phyloP scores from a whole-genome alignment of 1,284 basidiomycete genomes.

The Athelia psychrophila region DNA sequence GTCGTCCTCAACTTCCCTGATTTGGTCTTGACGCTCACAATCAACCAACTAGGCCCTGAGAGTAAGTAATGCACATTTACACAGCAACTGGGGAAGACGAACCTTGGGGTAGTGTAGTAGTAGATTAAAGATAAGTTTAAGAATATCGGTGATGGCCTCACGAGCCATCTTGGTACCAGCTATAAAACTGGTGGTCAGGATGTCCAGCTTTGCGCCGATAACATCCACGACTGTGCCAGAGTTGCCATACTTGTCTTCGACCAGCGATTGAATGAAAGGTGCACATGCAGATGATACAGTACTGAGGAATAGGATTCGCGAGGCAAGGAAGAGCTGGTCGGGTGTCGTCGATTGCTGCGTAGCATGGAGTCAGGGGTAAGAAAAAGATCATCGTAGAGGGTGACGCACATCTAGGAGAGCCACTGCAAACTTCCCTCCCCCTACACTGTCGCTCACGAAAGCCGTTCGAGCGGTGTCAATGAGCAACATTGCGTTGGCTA shows the following conservation, averaged over 20 bases:
- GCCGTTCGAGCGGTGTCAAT: conserved; percentile 57
- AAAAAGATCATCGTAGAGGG: neutral
- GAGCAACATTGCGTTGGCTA: conserved; percentile 75
- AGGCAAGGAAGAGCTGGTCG: conserved; percentile 69
- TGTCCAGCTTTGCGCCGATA: conserved; percentile 55
- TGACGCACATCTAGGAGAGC: conserved; percentile 46
- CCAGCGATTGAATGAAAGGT: conserved; percentile 51
- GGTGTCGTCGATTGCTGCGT: conserved; percentile 56
- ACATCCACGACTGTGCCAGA: conserved; percentile 52
- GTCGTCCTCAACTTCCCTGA: conserved; percentile 19
- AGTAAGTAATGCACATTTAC: neutral
- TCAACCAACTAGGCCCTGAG: conserved; percentile 37
- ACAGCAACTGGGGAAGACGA: conserved; percentile 9
- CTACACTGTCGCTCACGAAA: conserved; percentile 55
- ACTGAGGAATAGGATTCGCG: conserved; percentile 72
- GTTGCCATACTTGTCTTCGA: conserved; percentile 57
- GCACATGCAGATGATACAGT: conserved; percentile 48
- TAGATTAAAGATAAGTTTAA: conserved; percentile 78
- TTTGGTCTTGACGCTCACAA: conserved; percentile 39
- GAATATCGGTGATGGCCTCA: conserved; percentile 72
- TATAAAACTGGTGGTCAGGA: conserved; percentile 43
- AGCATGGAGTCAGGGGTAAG: conserved; percentile 4
- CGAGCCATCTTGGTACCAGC: conserved; percentile 50
- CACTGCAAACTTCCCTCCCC: conserved; percentile 57
- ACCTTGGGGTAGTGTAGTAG: conserved; percentile 68